Evolutionary conservation across 768 basidiomycete genomes (phyloP).

Genomic region (Mycena rebaudengoi): DNA sequence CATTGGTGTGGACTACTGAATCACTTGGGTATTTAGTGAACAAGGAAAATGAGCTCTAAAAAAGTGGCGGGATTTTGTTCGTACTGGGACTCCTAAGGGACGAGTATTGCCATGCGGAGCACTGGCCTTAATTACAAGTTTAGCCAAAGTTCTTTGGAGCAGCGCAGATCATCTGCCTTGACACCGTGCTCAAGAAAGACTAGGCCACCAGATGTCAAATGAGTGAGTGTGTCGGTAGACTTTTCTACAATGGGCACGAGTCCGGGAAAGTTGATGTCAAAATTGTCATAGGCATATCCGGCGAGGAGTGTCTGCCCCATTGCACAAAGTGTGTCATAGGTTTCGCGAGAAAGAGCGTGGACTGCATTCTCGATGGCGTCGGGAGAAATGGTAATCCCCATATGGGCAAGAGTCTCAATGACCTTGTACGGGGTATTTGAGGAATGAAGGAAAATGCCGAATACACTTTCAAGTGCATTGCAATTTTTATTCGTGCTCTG

Average conservation of each 20-base stretch:
- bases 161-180: conserved; percentile 35
- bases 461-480: conserved; percentile 22
- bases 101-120: too few relatives aligned
- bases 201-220: conserved; percentile 41
- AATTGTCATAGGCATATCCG: conserved; percentile 49
- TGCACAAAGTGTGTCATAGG: conserved; percentile 15
- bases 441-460: conserved; percentile 31
- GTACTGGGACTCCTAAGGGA: too few relatives aligned
- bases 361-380: conserved; percentile 31
- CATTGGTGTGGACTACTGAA: too few relatives aligned
- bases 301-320: conserved; percentile 33
- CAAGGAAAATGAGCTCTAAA: too few relatives aligned
- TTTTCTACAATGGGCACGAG: conserved; percentile 40
- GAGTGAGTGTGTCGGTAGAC: too few relatives aligned
- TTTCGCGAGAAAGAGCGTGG: conserved; percentile 31
- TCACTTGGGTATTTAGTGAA: too few relatives aligned
- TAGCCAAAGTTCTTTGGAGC: conserved; percentile 45
- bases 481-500: conserved; percentile 20
- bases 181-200: conserved; percentile 36
- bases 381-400: conserved; percentile 37
- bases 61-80: too few relatives aligned
- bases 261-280: conserved; percentile 47
- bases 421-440: conserved; percentile 34
- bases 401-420: conserved; percentile 34
- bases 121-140: too few relatives aligned